Base-by-base conservation (phyloP, 1,284 basidiomycete species). In the Heterobasidion occidentale region DNA sequence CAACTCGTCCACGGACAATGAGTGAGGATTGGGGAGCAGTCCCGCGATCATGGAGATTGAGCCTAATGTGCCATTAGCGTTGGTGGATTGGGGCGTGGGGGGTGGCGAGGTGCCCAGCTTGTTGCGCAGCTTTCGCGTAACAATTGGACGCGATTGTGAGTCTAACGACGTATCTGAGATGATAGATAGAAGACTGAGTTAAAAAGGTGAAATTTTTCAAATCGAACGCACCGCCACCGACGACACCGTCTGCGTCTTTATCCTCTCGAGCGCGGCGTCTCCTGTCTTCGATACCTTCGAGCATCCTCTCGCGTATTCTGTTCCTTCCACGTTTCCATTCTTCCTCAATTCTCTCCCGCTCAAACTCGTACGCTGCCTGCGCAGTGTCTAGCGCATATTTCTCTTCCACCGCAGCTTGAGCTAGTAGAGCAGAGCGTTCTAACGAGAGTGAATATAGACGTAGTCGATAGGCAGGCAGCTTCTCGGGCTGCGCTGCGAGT, bases 261-360 rank as follows among this genome's bases (percentile, higher is more conserved):
- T 91, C 88, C 60, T 92, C 89, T 57, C 89, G 74, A 33, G 89
- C 89, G 56, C 85, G 72, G 60, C 83, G 74, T 56, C 88, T 71
- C 34, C 88, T 75, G 64, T 92, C 89, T 67, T 91, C 89, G 61
- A 91, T 87, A 17, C 89, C 86, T 64, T 91, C 89, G n/a, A 90
- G 68, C 52, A 92, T 71, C 19, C 88, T 74, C 64, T 90, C 87
- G 19, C 84, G 73, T 15, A 92, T 83, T 34, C 83, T 72, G 35
- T 87, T 86, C 48, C 83, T 73, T 2, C 88, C 89, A 54, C 79
- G 77, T 60, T 75, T 77, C 83, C 85, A 90, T 65, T 91, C 89
- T 9, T 89, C 87, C 63, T 91, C 89, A 3, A 90, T 86, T 46
- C 80, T 74, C 60, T 83, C 80, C 35, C 82, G 76, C 63, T 91